Conservation (phyloP, 192 early-diverging fungal genomes). For the Coemansia sp. region DNA sequence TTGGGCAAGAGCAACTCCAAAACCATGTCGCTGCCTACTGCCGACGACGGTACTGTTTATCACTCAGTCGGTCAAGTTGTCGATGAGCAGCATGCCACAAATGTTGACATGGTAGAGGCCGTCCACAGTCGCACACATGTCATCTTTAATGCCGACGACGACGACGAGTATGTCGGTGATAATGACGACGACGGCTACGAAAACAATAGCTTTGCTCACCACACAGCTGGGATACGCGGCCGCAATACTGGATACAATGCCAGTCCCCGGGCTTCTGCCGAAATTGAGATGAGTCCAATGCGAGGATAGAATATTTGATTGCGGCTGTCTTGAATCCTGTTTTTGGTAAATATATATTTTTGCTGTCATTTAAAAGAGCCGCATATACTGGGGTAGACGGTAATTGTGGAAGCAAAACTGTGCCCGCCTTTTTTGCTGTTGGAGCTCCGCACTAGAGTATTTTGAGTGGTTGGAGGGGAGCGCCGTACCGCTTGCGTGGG, state of each 20-base stretch:
- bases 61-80: conserved; percentile 27
- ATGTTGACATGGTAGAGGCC: background rate
- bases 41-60: conserved; percentile 34
- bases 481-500: too few relatives aligned
- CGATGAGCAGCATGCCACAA: background rate
- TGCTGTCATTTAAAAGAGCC: background rate
- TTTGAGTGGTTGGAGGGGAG: background rate
- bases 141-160: conserved; percentile 34
- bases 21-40: conserved; percentile 30
- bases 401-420: background rate
- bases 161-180: conserved; percentile 16
- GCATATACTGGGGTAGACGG: background rate
- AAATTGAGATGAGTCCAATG: conserved; percentile 41
- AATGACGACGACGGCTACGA: conserved; percentile 1
- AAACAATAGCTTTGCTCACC: background rate
- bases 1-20: conserved; percentile 26
- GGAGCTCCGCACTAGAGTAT: background rate
- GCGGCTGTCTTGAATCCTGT: background rate
- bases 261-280: conserved; percentile 34
- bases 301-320: background rate
- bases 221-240: background rate
- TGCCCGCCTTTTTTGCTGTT: background rate
- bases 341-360: background rate
- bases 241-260: background rate
- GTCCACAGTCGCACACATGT: conserved; percentile 23